Conservation (phyloP, 768 basidiomycete species). For the Dictyophora rubrovolvata region DNA sequence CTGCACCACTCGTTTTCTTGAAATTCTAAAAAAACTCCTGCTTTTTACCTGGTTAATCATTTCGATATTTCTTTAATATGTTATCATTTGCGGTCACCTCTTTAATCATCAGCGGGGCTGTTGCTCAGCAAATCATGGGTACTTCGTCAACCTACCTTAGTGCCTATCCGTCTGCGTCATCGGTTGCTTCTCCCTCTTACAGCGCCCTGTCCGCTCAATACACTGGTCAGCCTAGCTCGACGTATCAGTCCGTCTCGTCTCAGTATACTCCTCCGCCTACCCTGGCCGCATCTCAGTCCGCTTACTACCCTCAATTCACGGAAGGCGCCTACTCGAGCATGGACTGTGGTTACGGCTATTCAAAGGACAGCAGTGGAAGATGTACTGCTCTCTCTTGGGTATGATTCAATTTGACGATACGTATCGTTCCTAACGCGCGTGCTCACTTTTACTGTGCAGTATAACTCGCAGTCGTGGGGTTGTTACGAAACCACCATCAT, state of each 20-base stretch:
- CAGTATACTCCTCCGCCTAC: constrained; percentile 26
- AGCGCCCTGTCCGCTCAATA: constrained; percentile 6
- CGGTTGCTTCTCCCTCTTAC: constrained; percentile 7
- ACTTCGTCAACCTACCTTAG: constrained; percentile 20
- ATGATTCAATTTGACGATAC: constrained; percentile 15
- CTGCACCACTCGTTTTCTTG: constrained; percentile 19
- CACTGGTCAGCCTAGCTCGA: background rate
- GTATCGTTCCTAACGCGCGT: background rate
- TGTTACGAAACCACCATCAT: constrained; percentile 61
- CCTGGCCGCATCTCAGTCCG: constrained; percentile 26
- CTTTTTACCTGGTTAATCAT: constrained; percentile 24
- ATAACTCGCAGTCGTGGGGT: constrained; percentile 24
- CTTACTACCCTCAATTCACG: constrained; percentile 43
- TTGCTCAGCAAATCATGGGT: constrained; percentile 47
- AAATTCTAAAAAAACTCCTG: background rate
- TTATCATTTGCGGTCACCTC: constrained; percentile 51
- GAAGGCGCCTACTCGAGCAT: constrained; percentile 56
- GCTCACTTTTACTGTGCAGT: constrained; percentile 12
- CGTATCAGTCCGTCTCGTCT: constrained; percentile 16
- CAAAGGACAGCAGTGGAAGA: constrained; percentile 43
- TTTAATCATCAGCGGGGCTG: constrained; percentile 45
- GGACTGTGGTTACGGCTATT: constrained; percentile 63
- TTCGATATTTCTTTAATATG: constrained; percentile 42
- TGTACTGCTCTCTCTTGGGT: constrained; percentile 55
- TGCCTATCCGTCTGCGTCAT: constrained; percentile 14